These are phyloP conservation scores for Perilla frutescens DNA, from an alignment of 257 asterid species.

Conservation along the genomic window DNA sequence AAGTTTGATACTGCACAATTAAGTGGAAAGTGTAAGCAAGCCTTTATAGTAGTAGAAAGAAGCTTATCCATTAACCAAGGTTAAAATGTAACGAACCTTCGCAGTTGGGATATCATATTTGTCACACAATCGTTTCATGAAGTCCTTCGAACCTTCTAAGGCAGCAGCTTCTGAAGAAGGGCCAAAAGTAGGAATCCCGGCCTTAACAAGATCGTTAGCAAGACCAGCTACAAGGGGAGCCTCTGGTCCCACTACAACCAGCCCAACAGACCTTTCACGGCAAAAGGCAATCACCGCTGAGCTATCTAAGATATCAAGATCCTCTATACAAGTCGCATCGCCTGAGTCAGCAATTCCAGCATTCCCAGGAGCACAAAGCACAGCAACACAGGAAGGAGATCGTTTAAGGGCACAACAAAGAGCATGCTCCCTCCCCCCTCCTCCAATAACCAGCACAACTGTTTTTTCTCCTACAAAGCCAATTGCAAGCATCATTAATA, in stretches of 20 bases:
- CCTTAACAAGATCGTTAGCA: conserved; percentile 81
- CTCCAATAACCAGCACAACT: conserved; percentile 91
- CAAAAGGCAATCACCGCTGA: conserved; percentile 78
- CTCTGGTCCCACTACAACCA: conserved; percentile 93
- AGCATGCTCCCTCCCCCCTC: conserved; percentile 97
- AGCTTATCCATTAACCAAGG: background rate
- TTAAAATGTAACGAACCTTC: conserved; percentile 52
- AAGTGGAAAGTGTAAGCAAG: conserved; percentile 6
- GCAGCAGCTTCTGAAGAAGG: conserved; percentile 98
- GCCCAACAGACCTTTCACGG: conserved; percentile 76
- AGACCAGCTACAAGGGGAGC: conserved; percentile 97
- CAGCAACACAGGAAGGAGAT: conserved; percentile 82
- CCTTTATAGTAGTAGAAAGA: background rate
- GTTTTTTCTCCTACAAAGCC: conserved; percentile 66
- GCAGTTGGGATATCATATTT: conserved; percentile 95
- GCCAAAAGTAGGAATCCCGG: conserved; percentile 91
- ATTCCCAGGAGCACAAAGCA: conserved; percentile 98
- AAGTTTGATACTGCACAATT: conserved; percentile 76
- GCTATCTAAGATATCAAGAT: conserved; percentile 74
- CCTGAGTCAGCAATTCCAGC: conserved; percentile 83
- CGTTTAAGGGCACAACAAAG: conserved; percentile 79
- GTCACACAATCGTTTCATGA: conserved; percentile 87
- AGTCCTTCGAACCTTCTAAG: conserved; percentile 89
- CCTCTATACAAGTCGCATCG: conserved; percentile 82
- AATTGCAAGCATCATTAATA: background rate